These are phyloP conservation scores for Exophiala calicioides DNA, from an alignment of 2,329 filamentous ascomycete genomes.

Conservation along the genomic window DNA sequence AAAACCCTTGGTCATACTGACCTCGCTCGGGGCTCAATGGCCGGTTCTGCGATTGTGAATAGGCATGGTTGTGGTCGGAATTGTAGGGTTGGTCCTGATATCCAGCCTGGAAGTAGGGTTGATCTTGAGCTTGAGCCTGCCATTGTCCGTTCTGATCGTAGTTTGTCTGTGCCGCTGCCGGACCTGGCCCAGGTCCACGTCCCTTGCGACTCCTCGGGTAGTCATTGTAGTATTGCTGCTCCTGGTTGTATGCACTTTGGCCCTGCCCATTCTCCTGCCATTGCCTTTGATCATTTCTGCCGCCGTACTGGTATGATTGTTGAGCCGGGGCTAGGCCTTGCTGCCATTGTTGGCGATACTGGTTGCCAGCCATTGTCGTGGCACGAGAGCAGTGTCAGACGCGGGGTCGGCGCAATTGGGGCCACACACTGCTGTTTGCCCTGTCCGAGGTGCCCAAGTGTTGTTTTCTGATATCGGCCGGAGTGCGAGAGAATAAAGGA, in stretches of 20 bases:
- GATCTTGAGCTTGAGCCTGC: conserved; percentile 15
- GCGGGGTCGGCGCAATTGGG: no score
- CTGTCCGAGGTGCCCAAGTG: no score
- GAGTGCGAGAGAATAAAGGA: no score
- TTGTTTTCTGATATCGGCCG: no score
- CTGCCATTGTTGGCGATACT: conserved; percentile 27
- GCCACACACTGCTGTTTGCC: no score
- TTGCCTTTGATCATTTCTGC: conserved; percentile 20
- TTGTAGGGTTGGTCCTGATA: conserved; percentile 18
- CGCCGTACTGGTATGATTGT: conserved; percentile 20
- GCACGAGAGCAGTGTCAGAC: neutral
- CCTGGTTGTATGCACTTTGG: conserved; percentile 20
- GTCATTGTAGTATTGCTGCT: conserved; percentile 20
- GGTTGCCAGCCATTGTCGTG: conserved; percentile 20
- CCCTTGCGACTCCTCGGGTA: conserved; percentile 19
- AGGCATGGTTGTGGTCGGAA: conserved; percentile 3
- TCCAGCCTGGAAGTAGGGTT: conserved; percentile 19
- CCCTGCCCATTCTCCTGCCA: conserved; percentile 20
- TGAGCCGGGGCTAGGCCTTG: conserved; percentile 17
- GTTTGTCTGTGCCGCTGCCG: conserved; percentile 1
- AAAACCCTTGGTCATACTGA: conserved; percentile 14
- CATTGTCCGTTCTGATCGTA: conserved; percentile 20
- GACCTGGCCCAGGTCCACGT: conserved; percentile 12
- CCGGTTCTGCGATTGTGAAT: conserved; percentile 12
- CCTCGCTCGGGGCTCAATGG: no score